Base-by-base conservation (phyloP, 1,139 yeast genomes). In the Nadsonia starkeyi-henricii region DNA sequence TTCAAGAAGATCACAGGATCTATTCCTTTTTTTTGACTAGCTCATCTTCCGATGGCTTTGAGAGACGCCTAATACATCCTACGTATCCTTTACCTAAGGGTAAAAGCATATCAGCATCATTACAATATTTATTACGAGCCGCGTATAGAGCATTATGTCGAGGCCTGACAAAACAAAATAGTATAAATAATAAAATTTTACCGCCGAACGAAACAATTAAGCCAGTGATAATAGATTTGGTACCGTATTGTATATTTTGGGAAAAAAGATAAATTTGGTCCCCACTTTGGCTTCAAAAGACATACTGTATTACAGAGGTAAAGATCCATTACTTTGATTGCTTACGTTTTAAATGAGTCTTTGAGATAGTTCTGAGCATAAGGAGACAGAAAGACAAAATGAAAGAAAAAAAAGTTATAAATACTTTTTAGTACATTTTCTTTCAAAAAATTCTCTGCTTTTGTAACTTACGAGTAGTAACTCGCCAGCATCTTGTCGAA, bases 1-100 rank as follows among this genome's bases (percentile, higher is more conserved):
- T 63, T 56, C 20, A 68, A 53, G 50, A 58, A 66, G 2, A 66
- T 55, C 2, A 62, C 65, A 12, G 70, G 69, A 48, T 68, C 72
- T 20, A 68, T 55, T 2, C 72, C 72, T 8, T 48, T n/a, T 55
- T 51, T 2, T 57, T 59, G 2, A 62, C 53, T 41, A 65, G 49
- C 33, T 59, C 62, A 1, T 55, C 56, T 41, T 65, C 68, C 20
- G 52, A 52, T 17, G 57, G 49, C 2, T 42, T 43, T 48, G 56
- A 57, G 20, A 63, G 55, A 17, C 52, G 52, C 44, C 46, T 50
- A 33, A 67, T 48, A 67, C 71, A 66, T 3, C 52, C 45, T 30
- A 64, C 47, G 4, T 58, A 55, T 18, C 55, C 56, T 8, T 54
- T 54, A 4, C 57, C 52, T 33, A 62, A 50, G 30, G 54, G 55